phyloP scores from a whole-genome alignment of 768 basidiomycete species.

The Plicaturopsis crispa region DNA sequence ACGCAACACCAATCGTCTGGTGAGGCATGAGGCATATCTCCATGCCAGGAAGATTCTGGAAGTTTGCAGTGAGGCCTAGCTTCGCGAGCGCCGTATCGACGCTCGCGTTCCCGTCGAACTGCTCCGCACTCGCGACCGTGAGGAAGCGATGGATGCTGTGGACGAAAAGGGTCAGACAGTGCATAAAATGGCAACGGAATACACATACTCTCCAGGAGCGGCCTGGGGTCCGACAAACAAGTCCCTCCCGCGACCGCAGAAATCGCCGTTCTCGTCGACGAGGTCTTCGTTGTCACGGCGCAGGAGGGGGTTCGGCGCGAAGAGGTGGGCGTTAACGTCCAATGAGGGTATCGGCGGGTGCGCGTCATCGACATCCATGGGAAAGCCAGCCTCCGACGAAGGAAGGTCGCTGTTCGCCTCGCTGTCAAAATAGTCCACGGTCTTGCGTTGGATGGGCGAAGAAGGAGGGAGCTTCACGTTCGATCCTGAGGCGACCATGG shows the following conservation, averaged over 20 bases:
- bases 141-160: constrained; percentile 47
- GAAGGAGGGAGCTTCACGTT: constrained; percentile 6
- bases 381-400: neutral
- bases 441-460: constrained; percentile 3
- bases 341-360: neutral
- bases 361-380: neutral
- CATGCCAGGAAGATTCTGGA: constrained; percentile 50
- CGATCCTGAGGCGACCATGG: constrained; percentile 13
- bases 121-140: constrained; percentile 44
- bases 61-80: constrained; percentile 41
- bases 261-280: constrained; percentile 37
- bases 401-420: neutral
- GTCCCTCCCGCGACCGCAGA: constrained; percentile 38
- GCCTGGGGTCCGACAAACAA: constrained; percentile 37
- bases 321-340: constrained; percentile 10
- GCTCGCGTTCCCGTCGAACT: constrained; percentile 50
- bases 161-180: constrained; percentile 2
- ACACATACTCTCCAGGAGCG: constrained; percentile 41
- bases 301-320: constrained; percentile 10
- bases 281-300: constrained; percentile 18
- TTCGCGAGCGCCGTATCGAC: constrained; percentile 49
- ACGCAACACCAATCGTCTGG: constrained; percentile 54
- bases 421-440: constrained; percentile 1
- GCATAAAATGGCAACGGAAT: neutral
- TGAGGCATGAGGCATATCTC: constrained; percentile 59